phyloP scores from a whole-genome alignment of 2,329 filamentous ascomycete species.

The Reticulascus tulasneorum region DNA sequence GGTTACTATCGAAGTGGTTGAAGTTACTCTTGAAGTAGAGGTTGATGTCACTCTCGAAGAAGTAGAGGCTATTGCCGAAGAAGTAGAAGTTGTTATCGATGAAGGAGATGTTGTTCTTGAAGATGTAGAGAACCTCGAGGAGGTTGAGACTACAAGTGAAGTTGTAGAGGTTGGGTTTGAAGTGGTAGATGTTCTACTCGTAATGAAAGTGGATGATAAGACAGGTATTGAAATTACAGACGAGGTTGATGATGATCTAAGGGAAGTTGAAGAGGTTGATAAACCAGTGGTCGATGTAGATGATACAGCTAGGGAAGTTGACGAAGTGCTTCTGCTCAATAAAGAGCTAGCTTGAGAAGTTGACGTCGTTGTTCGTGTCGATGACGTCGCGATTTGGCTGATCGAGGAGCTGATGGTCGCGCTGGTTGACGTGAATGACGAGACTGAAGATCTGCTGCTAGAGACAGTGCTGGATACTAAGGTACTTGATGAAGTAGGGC shows the following conservation, averaged over 20 bases:
- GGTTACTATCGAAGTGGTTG: background rate
- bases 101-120: background rate
- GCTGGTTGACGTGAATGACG: background rate
- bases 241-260: background rate
- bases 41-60: background rate
- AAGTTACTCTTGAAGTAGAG: too few relatives aligned
- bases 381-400: background rate
- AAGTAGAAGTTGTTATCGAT: background rate
- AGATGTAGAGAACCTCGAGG: background rate
- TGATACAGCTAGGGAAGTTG: background rate
- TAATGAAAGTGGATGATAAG: background rate
- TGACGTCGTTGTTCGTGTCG: background rate
- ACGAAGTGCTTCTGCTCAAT: slow-evolving; percentile 1
- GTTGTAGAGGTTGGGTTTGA: background rate
- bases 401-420: slow-evolving; percentile 1
- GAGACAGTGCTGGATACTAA: background rate
- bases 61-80: background rate
- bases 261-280: background rate
- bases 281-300: background rate
- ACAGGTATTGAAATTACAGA: background rate
- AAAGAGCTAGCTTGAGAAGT: too few relatives aligned
- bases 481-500: background rate
- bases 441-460: background rate
- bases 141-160: background rate
- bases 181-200: background rate